Conservation (phyloP, 306 rosid genomes). For the Betula pendula region DNA sequence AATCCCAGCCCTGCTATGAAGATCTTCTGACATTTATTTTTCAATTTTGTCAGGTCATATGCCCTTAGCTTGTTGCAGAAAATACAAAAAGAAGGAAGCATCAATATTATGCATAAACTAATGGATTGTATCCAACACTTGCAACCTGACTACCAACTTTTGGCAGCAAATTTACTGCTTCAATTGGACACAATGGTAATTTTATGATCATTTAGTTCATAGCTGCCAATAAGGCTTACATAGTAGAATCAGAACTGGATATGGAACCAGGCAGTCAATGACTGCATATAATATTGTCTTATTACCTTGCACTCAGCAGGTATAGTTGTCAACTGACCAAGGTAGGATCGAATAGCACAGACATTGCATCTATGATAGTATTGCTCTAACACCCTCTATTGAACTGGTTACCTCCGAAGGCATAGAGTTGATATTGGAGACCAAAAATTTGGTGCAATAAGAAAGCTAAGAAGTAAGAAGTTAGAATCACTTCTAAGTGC, state of each 20-base stretch:
- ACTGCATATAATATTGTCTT: not conserved
- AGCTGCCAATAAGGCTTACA: conserved; percentile 12
- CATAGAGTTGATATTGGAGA: not conserved
- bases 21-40: conserved; percentile 14
- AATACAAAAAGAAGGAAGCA: conserved; percentile 52
- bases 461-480: not conserved
- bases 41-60: conserved; percentile 47
- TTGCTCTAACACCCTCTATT: not conserved
- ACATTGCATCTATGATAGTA: too few relatives aligned
- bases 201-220: conserved; percentile 21
- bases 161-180: conserved; percentile 69
- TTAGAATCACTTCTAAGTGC: not conserved
- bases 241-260: not conserved
- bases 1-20: conserved; percentile 27
- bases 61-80: conserved; percentile 62
- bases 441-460: not conserved
- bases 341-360: not conserved
- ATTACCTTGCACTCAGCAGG: not conserved
- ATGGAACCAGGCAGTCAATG: not conserved
- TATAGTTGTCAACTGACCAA: not conserved
- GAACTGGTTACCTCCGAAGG: not conserved
- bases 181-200: conserved; percentile 65
- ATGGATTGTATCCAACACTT: conserved; percentile 54
- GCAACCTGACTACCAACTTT: conserved; percentile 61
- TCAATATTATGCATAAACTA: conserved; percentile 52